Base-by-base conservation (phyloP, 2,329 filamentous ascomycete species). In the Malbranchea zuffiana region DNA sequence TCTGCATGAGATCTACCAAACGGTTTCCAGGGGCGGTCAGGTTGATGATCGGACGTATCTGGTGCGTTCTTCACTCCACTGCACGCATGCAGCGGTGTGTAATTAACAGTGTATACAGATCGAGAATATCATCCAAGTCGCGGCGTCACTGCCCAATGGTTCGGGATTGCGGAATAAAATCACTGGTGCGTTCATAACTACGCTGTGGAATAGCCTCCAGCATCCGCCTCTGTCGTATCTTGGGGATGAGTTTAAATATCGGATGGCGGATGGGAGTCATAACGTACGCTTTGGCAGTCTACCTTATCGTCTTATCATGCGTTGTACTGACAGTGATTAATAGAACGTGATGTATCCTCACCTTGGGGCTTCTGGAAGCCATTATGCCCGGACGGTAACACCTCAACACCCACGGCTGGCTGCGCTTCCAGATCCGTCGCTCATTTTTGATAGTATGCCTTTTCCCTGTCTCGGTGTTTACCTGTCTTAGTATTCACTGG, bases 141-240 rank as follows among this genome's bases (percentile, higher is more conserved):
- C 37, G 5, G 37, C 37, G 15, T 34, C 31, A 16, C 37, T 40
- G 5, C 37, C 37, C 4, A 35, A 40, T 21, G 37, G 26, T 18
- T 40, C 37, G 4, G 44, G 46, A 21, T 39, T 44, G 8, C 43
- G 50, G 5, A 47, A 46, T 16, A 47, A 49, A 31, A 36, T 56
- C 11, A 51, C 45, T 13, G 37, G 44, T 24, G 40, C 44, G 8
- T 50, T 56, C 33, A 50, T 58, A 33, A 52, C 50, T 12, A 40
- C 43, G 17, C 42, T 55, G n/a, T 58, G 52, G 48, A 47, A 55
- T 33, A 53, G 46, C 31, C 42, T 58, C 35, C 45, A 54, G 19
- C 55, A 58, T 39, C 55, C 55, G 18, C 54, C 55, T 1, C 32
- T 55, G 7, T 54, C 50, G 8, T 55, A 53, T 27, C 39, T 55